phyloP scores from a whole-genome alignment of 495 filamentous ascomycete genomes.

The Podospora tetraspora region DNA sequence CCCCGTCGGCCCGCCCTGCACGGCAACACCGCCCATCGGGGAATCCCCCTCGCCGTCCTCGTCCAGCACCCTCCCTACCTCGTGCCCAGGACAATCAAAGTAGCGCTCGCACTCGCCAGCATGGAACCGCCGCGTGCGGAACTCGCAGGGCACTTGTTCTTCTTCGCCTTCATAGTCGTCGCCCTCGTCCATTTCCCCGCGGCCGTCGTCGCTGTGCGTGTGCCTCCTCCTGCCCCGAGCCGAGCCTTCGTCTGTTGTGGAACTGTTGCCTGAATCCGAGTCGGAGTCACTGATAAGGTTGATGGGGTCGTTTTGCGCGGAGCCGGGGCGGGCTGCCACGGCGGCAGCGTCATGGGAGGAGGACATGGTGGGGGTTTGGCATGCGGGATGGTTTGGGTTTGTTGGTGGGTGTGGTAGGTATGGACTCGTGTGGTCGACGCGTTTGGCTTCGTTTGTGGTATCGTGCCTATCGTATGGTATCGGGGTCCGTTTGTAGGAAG shows the following conservation, averaged over 20 bases:
- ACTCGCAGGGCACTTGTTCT: not conserved
- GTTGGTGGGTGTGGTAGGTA: not conserved
- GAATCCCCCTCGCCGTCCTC: constrained; percentile 4
- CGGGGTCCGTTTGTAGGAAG: not conserved
- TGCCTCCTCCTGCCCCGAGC: not conserved
- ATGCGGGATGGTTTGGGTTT: not conserved
- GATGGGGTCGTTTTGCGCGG: not conserved
- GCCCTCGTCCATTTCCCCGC: not conserved
- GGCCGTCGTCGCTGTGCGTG: not conserved
- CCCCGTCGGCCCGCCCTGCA: constrained; percentile 1
- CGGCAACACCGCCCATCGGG: not conserved
- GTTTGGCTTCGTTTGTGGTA: not conserved
- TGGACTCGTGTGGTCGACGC: not conserved
- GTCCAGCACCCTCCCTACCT: constrained; percentile 26
- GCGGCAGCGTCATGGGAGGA: not conserved
- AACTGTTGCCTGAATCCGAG: not conserved
- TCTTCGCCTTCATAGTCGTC: not conserved
- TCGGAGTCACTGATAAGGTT: constrained; percentile 1
- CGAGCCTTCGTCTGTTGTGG: not conserved
- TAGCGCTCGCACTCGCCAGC: constrained; percentile 41
- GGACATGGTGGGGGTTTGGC: not conserved
- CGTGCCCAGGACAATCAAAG: constrained; percentile 41
- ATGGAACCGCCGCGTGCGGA: constrained; percentile 28
- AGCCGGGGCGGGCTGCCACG: not conserved
- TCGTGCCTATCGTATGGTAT: not conserved